phyloP scores from a whole-genome alignment of 495 filamentous ascomycete genomes.

The Hypomontagnella submonticulosa region DNA sequence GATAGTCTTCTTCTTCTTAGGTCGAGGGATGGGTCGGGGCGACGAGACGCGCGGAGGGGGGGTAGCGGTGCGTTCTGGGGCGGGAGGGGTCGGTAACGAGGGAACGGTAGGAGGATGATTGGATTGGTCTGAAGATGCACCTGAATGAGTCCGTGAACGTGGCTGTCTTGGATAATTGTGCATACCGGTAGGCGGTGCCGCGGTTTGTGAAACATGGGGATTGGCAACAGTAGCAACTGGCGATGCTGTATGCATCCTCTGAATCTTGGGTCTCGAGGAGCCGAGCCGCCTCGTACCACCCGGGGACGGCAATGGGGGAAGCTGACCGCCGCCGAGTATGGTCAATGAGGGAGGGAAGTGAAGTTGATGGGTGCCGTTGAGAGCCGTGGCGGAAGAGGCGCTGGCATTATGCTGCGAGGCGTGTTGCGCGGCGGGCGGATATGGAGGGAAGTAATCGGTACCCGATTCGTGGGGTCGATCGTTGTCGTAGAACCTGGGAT shows the following conservation, averaged over 20 bases:
- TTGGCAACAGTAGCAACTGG: conserved; percentile 70
- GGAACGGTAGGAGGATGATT: conserved; percentile 44
- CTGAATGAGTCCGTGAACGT: conserved; percentile 63
- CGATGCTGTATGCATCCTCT: conserved; percentile 82
- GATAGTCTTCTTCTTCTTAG: conserved; percentile 64
- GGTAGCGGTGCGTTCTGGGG: conserved; percentile 53
- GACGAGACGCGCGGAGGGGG: conserved; percentile 71
- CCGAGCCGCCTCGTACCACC: conserved; percentile 65
- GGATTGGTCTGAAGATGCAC: conserved; percentile 60
- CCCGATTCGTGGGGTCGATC: conserved; percentile 74
- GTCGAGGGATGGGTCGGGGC: conserved; percentile 59
- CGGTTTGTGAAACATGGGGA: conserved; percentile 50
- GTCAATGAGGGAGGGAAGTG: conserved; percentile 72
- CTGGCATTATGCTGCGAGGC: too few species aligned
- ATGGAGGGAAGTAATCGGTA: conserved; percentile 89
- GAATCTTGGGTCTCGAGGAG: conserved; percentile 66
- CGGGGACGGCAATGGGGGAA: conserved; percentile 86
- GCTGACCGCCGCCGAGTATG: conserved; percentile 79
- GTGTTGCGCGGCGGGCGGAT: conserved; percentile 68
- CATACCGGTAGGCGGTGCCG: conserved; percentile 51
- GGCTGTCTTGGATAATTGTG: conserved; percentile 49
- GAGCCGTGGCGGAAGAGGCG: conserved; percentile 40
- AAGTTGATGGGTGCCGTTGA: conserved; percentile 50
- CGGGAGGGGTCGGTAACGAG: conserved; percentile 46
- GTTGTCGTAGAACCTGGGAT: conserved; percentile 70